phyloP scores from a whole-genome alignment of 2,329 filamentous ascomycete species.

The Microsporum canis region DNA sequence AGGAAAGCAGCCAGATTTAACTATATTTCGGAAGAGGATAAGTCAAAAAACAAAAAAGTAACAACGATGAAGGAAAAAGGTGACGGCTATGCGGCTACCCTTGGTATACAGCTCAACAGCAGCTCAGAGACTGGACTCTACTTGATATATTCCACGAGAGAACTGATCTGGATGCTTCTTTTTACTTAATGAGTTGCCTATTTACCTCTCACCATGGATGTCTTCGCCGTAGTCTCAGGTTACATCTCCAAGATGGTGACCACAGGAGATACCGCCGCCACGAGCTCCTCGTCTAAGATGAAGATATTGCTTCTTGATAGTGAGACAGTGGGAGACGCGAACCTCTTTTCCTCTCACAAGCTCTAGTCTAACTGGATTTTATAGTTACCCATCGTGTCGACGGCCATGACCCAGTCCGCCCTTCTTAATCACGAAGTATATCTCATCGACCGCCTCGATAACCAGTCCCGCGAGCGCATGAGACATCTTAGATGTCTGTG shows the following conservation, averaged over 20 bases:
- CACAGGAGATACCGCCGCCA: conserved; percentile 56
- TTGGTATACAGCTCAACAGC: background rate
- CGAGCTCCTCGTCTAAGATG: conserved; percentile 73
- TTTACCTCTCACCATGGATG: conserved; percentile 56
- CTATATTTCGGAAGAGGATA: too few species aligned
- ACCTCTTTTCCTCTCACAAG: conserved; percentile 12
- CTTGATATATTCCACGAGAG: background rate
- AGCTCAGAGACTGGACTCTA: background rate
- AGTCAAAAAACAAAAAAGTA: background rate
- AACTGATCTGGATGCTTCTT: background rate
- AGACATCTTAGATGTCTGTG: conserved; percentile 87
- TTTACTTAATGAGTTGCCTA: too few species aligned
- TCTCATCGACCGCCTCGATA: conserved; percentile 91
- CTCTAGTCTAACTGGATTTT: conserved; percentile 18
- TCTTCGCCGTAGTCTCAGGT: conserved; percentile 81
- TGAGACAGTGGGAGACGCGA: conserved; percentile 60
- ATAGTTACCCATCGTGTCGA: conserved; percentile 78
- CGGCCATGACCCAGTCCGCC: conserved; percentile 87
- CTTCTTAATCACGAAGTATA: conserved; percentile 95
- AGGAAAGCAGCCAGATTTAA: too few species aligned
- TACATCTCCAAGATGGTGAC: conserved; percentile 97
- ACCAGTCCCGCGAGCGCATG: conserved; percentile 88
- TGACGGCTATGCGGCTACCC: background rate
- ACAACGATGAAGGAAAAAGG: background rate
- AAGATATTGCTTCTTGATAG: conserved; percentile 90